These are phyloP conservation scores for Amanita polypyramis DNA, from an alignment of 768 basidiomycete species.

Conservation along the genomic window DNA sequence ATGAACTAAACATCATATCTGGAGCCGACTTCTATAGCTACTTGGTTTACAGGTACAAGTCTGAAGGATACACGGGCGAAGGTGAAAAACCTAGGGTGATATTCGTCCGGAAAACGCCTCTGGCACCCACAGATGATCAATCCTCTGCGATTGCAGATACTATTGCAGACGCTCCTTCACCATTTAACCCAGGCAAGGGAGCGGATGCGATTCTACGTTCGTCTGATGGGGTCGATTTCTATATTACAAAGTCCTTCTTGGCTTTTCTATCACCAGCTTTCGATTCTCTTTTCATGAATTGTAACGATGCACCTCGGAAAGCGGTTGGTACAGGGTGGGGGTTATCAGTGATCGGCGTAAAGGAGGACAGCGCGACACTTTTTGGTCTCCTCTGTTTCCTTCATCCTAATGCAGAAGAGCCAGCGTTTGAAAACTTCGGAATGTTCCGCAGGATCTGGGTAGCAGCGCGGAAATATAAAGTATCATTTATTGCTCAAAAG, in stretches of 20 bases:
- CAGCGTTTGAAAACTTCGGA: neutral
- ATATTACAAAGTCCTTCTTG: slow-evolving; percentile 17
- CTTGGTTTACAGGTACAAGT: neutral
- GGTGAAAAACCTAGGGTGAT: neutral
- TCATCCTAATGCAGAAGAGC: slow-evolving; percentile 1
- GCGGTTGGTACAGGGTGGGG: neutral
- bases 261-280: slow-evolving; percentile 22
- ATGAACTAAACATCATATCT: neutral
- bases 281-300: slow-evolving; percentile 16
- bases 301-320: neutral
- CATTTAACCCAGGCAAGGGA: neutral
- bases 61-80: neutral
- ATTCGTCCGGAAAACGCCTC: neutral
- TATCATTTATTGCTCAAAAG: neutral
- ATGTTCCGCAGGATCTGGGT: neutral
- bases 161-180: neutral
- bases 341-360: slow-evolving; percentile 3
- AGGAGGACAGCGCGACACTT: slow-evolving; percentile 9
- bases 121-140: too few species aligned
- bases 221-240: slow-evolving; percentile 21
- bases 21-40: neutral
- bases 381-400: slow-evolving; percentile 7
- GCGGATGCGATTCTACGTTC: slow-evolving; percentile 17
- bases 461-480: slow-evolving; percentile 2
- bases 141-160: too few species aligned